phyloP scores from a whole-genome alignment of 2,329 filamentous ascomycete genomes.

The Ascochyta rabiei region DNA sequence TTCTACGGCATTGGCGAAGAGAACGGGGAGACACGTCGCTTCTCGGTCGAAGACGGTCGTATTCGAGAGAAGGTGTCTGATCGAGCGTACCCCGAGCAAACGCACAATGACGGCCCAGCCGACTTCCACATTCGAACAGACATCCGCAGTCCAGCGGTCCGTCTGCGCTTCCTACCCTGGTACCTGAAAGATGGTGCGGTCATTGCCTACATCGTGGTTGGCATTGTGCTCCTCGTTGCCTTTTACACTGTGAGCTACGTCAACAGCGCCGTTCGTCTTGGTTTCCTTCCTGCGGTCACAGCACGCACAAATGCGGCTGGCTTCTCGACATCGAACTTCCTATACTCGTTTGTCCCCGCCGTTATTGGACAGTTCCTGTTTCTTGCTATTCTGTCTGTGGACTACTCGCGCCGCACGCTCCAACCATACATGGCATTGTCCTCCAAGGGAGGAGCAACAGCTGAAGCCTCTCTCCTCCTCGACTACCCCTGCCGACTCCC shows the following conservation, averaged over 20 bases:
- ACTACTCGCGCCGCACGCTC: constrained; percentile 68
- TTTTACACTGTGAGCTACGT: constrained; percentile 81
- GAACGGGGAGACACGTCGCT: constrained; percentile 58
- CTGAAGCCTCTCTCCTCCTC: constrained; percentile 68
- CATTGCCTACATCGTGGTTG: constrained; percentile 63
- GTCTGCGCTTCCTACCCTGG: constrained; percentile 76
- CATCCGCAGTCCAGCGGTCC: constrained; percentile 59
- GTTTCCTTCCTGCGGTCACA: constrained; percentile 73
- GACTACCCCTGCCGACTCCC: constrained; percentile 74
- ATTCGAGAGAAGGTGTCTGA: constrained; percentile 54
- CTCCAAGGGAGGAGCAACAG: constrained; percentile 63
- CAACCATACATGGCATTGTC: constrained; percentile 72
- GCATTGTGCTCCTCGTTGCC: constrained; percentile 47
- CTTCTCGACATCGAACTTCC: constrained; percentile 86
- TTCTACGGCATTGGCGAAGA: constrained; percentile 82
- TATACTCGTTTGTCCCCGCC: constrained; percentile 79
- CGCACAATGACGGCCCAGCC: constrained; percentile 29
- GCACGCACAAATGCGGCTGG: constrained; percentile 64
- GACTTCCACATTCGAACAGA: constrained; percentile 57
- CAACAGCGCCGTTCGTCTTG: constrained; percentile 67
- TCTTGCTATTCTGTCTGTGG: constrained; percentile 69
- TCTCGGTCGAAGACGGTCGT: constrained; percentile 57
- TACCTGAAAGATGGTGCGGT: constrained; percentile 71
- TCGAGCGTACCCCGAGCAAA: constrained; percentile 18
- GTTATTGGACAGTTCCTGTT: constrained; percentile 71